Evolutionary conservation across 352 stramenopile species (phyloP).

Genomic region (Globisporangium spinosum): DNA sequence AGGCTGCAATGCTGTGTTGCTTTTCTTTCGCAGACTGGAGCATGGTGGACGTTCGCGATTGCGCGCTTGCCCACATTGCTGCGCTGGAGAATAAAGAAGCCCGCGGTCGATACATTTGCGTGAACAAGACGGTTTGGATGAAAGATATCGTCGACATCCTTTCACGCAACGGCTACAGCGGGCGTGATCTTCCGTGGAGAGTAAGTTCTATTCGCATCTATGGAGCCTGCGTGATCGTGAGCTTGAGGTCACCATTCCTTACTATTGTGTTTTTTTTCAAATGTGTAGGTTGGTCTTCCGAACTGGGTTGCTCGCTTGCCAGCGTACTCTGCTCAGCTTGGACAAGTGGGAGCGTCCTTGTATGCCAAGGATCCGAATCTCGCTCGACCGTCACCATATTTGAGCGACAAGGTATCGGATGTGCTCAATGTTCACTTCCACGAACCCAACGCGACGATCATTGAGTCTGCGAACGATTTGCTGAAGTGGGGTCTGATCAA

Average conservation of each 20-base stretch:
- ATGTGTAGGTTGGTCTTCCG: constrained; percentile 53
- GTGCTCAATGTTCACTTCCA: constrained; percentile 77
- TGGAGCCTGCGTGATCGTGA: not conserved
- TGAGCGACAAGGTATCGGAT: constrained; percentile 79
- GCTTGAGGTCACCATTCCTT: not conserved
- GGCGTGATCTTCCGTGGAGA: constrained; percentile 78
- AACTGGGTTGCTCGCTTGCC: constrained; percentile 84
- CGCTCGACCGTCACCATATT: constrained; percentile 62
- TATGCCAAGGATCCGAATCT: constrained; percentile 60
- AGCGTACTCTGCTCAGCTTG: constrained; percentile 81
- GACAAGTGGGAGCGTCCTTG: constrained; percentile 76
- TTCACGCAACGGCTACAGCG: constrained; percentile 80
- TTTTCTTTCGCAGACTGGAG: constrained; percentile 57
- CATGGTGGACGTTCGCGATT: constrained; percentile 85
- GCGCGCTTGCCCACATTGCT: constrained; percentile 72
- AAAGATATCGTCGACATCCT: constrained; percentile 88
- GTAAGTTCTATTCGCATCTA: constrained; percentile 17
- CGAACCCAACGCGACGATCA: constrained; percentile 50
- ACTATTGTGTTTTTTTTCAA: not conserved
- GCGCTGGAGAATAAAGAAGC: constrained; percentile 83
- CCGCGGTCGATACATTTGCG: constrained; percentile 81
- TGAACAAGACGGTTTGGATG: constrained; percentile 85
- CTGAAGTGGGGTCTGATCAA: constrained; percentile 87
- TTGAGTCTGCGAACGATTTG: constrained; percentile 83
- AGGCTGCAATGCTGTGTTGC: not conserved